Evolutionary conservation across 768 basidiomycete species (phyloP).

Genomic region (Leccinum olivaceopallidum): DNA sequence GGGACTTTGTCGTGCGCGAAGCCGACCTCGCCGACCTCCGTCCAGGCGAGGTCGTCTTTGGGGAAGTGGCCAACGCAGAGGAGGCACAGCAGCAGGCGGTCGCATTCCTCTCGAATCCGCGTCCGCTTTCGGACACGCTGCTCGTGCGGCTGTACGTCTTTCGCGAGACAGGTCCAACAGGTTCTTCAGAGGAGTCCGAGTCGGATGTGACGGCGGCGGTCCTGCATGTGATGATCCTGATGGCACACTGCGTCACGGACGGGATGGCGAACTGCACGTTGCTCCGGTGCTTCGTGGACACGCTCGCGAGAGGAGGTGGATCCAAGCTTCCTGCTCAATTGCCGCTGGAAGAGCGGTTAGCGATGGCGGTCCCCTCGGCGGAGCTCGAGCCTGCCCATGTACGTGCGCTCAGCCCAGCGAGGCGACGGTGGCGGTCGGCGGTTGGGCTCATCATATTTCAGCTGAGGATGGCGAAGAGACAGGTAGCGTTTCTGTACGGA

Average conservation of each 20-base stretch:
- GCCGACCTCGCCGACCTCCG: constrained; percentile 31
- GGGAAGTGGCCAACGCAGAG: constrained; percentile 32
- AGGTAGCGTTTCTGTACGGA: constrained; percentile 31
- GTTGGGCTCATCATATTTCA: constrained; percentile 39
- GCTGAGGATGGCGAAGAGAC: constrained; percentile 34
- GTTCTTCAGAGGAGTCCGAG: not conserved
- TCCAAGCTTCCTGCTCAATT: constrained; percentile 12
- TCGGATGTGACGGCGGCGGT: constrained; percentile 37
- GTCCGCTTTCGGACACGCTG: constrained; percentile 42
- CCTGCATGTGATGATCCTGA: constrained; percentile 44
- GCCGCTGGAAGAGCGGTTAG: constrained; percentile 41
- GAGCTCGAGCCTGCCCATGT: constrained; percentile 35
- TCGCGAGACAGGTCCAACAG: constrained; percentile 25
- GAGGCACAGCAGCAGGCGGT: constrained; percentile 36
- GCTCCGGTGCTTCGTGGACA: constrained; percentile 46
- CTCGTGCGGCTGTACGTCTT: constrained; percentile 46
- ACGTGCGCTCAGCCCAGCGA: constrained; percentile 34
- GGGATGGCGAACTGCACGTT: constrained; percentile 44
- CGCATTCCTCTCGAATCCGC: constrained; percentile 34
- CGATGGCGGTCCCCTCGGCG: constrained; percentile 40
- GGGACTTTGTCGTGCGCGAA: constrained; percentile 42
- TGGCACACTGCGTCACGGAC: constrained; percentile 54
- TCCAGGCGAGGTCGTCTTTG: constrained; percentile 42
- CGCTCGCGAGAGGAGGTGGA: constrained; percentile 25
- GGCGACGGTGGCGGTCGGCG: constrained; percentile 47